Evolutionary conservation across 192 early-diverging fungal species (phyloP), one percentile per base, ranked within the genome.

Genomic region (Rhizoclosmatium sp.): DNA sequence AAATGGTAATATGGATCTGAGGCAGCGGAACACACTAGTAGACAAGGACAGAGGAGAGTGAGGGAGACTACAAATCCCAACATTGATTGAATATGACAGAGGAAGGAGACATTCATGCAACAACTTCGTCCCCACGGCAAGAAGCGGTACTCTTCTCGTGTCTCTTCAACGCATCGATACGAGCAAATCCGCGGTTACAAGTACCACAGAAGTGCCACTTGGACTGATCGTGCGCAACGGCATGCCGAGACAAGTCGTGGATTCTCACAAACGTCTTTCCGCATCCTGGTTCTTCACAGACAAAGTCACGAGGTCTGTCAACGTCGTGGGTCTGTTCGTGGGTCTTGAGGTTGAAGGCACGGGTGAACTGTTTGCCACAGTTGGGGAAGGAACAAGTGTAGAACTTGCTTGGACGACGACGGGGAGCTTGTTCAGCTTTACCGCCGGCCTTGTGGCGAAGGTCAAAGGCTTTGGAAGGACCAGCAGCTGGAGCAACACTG

Each of bases 201-300:
- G 72, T 72, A 2, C 49, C 65, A 41, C 79, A 80, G 39, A 75
- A 62, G 44, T 80, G 72, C 71, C 71, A 74, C 47, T 58, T 23
- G 47, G 19, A 44, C 39, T 75, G 71, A 9, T 73, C 65, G 66
- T 80, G 79, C n/a, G 72, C 39, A 19, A 67, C 44, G 21, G 59
- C 67, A 51, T 87, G 86, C 12, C 94, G 85, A 65, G 91, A 84
- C 39, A 93, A 81, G 86, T 95, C 94, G 78, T 95, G 94, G 66
- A 93, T 93, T 10, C 94, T 87, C 3, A 91, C 85, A 81, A 95
- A 96, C 7, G 92, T 89, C 44, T 87, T 65, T 1, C 88, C 69
- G 78, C 95, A 96, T 19, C 72, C 72, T 23, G 10, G 39, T 23
- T 65, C 75, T 7, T 21, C 16, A 16, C 85, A 68, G 42, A 84